These are phyloP conservation scores for Lasiodiplodia hormozganensis DNA, from an alignment of 2,329 filamentous ascomycete species.

Conservation along the genomic window DNA sequence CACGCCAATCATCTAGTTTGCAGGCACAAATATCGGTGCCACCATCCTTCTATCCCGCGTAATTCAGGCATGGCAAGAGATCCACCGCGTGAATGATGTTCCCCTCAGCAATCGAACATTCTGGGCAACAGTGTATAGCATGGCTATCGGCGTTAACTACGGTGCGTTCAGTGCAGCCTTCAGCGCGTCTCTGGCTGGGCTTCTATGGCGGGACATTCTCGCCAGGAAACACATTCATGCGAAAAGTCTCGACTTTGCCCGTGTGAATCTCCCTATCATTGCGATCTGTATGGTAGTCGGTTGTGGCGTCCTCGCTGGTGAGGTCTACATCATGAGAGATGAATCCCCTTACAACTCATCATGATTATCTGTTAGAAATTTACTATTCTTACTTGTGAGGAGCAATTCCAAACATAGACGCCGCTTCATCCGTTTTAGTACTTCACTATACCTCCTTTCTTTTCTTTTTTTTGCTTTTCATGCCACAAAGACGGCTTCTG, in stretches of 20 bases:
- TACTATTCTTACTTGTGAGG: no score
- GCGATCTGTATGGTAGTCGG: neutral
- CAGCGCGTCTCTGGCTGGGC: neutral
- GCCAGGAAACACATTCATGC: neutral
- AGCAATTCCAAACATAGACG: no score
- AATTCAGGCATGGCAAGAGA: neutral
- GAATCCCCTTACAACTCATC: neutral
- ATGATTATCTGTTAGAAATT: neutral
- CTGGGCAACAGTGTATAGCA: neutral
- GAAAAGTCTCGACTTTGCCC: neutral
- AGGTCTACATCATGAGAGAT: neutral
- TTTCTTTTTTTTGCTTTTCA: no score
- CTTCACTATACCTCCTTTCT: no score
- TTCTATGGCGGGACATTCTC: neutral
- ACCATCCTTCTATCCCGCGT: neutral
- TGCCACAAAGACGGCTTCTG: no score
- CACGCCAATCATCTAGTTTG: no score
- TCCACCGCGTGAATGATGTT: neutral
- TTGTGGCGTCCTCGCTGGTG: neutral
- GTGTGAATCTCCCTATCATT: neutral
- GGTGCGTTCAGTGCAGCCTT: neutral
- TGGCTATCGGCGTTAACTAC: neutral
- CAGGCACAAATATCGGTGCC: neutral
- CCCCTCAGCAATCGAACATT: neutral
- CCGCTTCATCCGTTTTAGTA: no score